Evolutionary conservation across 805 yeast genomes (phyloP).

Genomic region (Ogataea neopini): DNA sequence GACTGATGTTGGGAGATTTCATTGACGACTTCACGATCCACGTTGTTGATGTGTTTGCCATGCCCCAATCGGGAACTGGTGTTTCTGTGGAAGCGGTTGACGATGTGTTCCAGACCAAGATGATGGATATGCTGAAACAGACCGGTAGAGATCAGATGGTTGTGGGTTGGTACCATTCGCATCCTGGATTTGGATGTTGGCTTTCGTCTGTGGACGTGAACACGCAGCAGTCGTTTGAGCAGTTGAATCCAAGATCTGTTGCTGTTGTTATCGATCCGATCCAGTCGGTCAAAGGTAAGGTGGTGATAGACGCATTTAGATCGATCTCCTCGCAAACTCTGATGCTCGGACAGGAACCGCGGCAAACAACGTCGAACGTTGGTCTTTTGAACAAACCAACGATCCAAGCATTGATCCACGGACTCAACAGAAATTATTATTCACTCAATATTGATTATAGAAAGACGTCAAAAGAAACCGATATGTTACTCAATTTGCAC

Average conservation of each 20-base stretch:
- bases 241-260: constrained; percentile 90
- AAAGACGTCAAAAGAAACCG: constrained; percentile 89
- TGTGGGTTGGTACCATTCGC: constrained; percentile 99
- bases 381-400: constrained; percentile 96
- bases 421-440: constrained; percentile 94
- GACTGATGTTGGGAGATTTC: constrained; percentile 96
- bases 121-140: constrained; percentile 99
- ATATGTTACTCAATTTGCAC: constrained; percentile 90
- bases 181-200: constrained; percentile 99
- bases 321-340: constrained; percentile 82
- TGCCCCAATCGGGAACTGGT: constrained; percentile 98
- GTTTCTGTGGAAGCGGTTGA: constrained; percentile 99
- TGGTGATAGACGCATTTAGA: constrained; percentile 97
- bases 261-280: constrained; percentile 99
- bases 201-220: constrained; percentile 94
- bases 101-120: constrained; percentile 96
- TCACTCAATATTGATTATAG: constrained; percentile 93
- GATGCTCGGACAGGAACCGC: constrained; percentile 96
- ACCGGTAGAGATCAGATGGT: constrained; percentile 99
- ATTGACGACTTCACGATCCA: constrained; percentile 96
- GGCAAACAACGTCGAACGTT: constrained; percentile 94
- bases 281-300: constrained; percentile 98
- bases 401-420: constrained; percentile 95
- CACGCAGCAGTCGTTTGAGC: constrained; percentile 97
- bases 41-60: constrained; percentile 97